Evolutionary conservation across 1,284 basidiomycete species (phyloP), one percentile per base, ranked within the genome.

Genomic region (Tylopilus orsonianus): DNA sequence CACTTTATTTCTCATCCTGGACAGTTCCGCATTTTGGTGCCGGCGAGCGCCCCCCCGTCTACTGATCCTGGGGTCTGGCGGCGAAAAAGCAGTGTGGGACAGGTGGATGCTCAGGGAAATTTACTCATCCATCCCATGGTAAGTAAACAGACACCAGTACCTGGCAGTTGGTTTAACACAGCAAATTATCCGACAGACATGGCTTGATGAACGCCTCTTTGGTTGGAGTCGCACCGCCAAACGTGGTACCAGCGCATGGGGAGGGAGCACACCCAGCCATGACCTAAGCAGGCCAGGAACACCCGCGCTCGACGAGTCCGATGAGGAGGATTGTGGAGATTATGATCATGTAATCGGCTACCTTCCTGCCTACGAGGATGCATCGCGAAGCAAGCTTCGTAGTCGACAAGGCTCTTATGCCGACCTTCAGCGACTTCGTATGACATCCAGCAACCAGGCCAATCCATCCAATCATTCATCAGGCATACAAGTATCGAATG

Each of bases 201-300:
- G 93, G 92, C 78, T 96, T 29, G 94, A 97, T 66, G 93, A 96
- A 69, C 81, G 89, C 14, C 74, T 97, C 33, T 97, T 96, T 67
- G 94, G 94, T 30, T 97, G 93, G 93, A 89, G 83, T 63, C 77
- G 77, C 26, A 89, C 85, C 57, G 77, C 86, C 4, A 69, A 66
- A 44, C 80, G 75, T 39, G 89, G 87, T 4, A 89, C 86, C 2
- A 89, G 84, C 59, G 85, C 79, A n/a, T 90, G 87, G 88, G 78
- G 78, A 24, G 87, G 81, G 34, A 60, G 48, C 16, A 70, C 73
- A 12, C 72, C 75, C 6, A 76, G 70, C 50, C 75, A 79, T 35
- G 83, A 87, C 46, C 69, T 73, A 48, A 90, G 87, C 65, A 74
- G 83, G 43, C 72, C 80, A 24, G 75, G 73, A 37, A 86, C 85